Percentiles rank a stretch among this genome's conserved stretches.
Conservation (phyloP, 2,329 filamentous ascomycete genomes). For the Ophiostoma quercus region DNA sequence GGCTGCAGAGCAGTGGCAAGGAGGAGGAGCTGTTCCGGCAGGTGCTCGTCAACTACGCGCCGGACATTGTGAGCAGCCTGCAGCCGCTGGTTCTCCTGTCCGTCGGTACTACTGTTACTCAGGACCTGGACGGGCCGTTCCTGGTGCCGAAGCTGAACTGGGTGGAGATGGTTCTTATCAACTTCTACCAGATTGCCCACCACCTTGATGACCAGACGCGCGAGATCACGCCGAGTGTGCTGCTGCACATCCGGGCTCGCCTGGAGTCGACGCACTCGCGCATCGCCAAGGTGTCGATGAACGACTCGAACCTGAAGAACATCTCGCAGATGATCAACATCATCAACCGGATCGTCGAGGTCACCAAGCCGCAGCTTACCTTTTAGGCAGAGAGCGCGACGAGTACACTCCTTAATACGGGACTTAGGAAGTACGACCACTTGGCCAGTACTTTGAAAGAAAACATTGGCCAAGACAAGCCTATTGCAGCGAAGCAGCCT, state of each 20-base stretch:
- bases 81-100: slow-evolving; percentile 59
- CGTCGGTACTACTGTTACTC: slow-evolving; percentile 58
- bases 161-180: slow-evolving; percentile 55
- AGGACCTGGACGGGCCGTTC: slow-evolving; percentile 50
- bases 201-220: slow-evolving; percentile 50
- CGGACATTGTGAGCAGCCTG: slow-evolving; percentile 50
- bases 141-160: slow-evolving; percentile 54
- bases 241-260: slow-evolving; percentile 48
- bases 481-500: not conserved
- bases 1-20: slow-evolving; percentile 56
- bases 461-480: not conserved
- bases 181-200: slow-evolving; percentile 46
- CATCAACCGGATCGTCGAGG: slow-evolving; percentile 34
- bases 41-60: slow-evolving; percentile 48
- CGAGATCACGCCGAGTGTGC: slow-evolving; percentile 53
- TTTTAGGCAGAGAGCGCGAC: not conserved
- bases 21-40: slow-evolving; percentile 59
- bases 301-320: slow-evolving; percentile 45
- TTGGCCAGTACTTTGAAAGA: not conserved
- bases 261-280: slow-evolving; percentile 50
- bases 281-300: slow-evolving; percentile 44
- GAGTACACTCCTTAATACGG: not conserved
- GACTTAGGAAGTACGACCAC: not conserved
- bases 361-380: slow-evolving; percentile 17
- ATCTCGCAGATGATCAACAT: slow-evolving; percentile 42